Base-by-base conservation (phyloP, 2,329 filamentous ascomycete genomes). In the Gyromitra esculenta region DNA sequence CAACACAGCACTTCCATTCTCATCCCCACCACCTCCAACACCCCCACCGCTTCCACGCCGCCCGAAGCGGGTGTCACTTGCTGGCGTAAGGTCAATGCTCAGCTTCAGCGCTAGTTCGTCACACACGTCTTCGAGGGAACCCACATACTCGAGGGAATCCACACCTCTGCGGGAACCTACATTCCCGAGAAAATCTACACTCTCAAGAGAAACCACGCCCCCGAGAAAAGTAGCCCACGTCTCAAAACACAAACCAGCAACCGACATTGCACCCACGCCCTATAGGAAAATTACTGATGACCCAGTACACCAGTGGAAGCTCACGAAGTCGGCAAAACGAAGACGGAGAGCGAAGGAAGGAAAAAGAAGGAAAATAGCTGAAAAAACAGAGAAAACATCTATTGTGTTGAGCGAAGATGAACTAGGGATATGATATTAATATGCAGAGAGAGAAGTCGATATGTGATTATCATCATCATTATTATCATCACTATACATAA, bases 61-160 rank as follows among this genome's bases (percentile, higher is more conserved):
- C n/a, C 72, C 66, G 9, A 70, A 57, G 18, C 21, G 72, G 13
- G 65, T 31, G 48, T 70, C 72, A 8, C 64, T 74, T 21, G 52
- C 56, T 11, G 43, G 62, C 15, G n/a, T 66, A 6, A 66, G 50
- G n/a, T 63, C 67, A 56, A 71, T 43, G 45, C 9, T 71, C 31
- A 59, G 59, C 37, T 48, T 59, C 18, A 64, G 41, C 31, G 31
- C 25, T 11, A 37, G 2, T 25, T 2, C 35, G 5, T 8, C 57
- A 5, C 41, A 37, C 5, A 59, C 65, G 9, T 35, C 37, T 15
- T 48, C 25, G 18, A 64, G 45, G 21, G 41, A 21, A n/a, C 41
- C 37, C 5, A 65, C 65, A 15, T 31, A 21, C 31, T 48, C 25
- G 18, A 64, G 56, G 21, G 41, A 21, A n/a, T 13, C 21, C 21